Evolutionary conservation across 2,329 filamentous ascomycete species (phyloP), one percentile per base, ranked within the genome.

Genomic region (Claviceps quebecensis): DNA sequence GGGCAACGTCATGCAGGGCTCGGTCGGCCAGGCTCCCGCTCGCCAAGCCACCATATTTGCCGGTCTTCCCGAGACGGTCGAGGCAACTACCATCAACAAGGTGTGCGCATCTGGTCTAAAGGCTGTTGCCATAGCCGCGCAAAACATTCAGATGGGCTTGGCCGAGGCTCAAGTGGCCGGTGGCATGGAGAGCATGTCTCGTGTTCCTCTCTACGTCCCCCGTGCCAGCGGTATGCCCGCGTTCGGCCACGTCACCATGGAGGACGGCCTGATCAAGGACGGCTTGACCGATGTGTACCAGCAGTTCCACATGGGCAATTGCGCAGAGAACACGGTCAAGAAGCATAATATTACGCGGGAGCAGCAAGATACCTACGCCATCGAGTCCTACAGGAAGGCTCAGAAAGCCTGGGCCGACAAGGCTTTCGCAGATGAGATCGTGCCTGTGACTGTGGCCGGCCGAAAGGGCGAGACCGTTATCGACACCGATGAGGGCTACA

Each of bases 171-270:
- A 95, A 65, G 76, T 97, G 7, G 93, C 93, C 1, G 93, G 93
- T 55, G 93, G 93, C 50, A 96, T 98, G 86, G 93, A 98, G 72
- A 96, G 87, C 69, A 98, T 98, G 93, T 87, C 87, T 5, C 79
- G 86, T 40, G 88, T 95, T 4, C 93, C 93, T 2, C 94, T 94
- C 69, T 97, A 96, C 65, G 71, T 94, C 34, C 82, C 86, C 7
- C 81, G 93, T 36, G 81, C 88, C n/a, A 87, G 82, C 61, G 80
- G 85, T 55, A 75, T 93, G 59, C 87, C 90, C 1, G 73, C 88
- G 0, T 96, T 97, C 62, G 93, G 93, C 37, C 81, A 95, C 61
- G 75, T 93, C 59, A 86, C 86, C 68, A 72, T 95, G 68, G 85
- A 95, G 67, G 93, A 98, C 62, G 93, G 91, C 0, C 70, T 98